Base-by-base conservation (phyloP, 306 rosid genomes). In the Amphicarpaea edgeworthii region DNA sequence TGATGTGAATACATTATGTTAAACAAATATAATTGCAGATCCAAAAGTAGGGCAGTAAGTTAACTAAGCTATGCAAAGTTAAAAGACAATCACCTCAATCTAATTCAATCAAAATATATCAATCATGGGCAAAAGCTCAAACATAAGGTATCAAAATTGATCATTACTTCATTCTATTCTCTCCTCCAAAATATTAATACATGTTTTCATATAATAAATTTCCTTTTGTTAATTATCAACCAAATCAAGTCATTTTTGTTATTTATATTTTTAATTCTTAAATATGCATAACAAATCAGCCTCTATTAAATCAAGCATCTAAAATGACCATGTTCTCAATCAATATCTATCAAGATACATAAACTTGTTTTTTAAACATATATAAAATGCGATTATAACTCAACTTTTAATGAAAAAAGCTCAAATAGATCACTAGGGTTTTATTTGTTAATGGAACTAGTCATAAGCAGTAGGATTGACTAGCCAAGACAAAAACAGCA, bases 251-350 rank as follows among this genome's bases (percentile, higher is more conserved):
- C 11, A 28, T 6, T 24, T 16, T 43, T 16, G n/a, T n/a, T 59
- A 16, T 16, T 16, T 62, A 34, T 49, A 20, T 75, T 75, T 62
- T 47, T 34, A 34, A 75, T 53, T 51, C 49, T 53, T 70, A 70
- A 70, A 47, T 14, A 32, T 74, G n/a, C 23, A 62, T 5, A 42
- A 26, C 12, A 47, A 37, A 8, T 32, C 38, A n/a, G 41, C 46
- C 63, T 12, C 38, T 11, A 12, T 34, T 63, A 37, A 47, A 58
- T 21, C 38, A 19, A 46, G 24, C 38, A 75, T 47, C 60, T 14
- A 3, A n/a, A 61, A 32, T 61, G 24, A n/a, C 45, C 26, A 61
- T 62, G 12, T 46, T 16, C 71, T 51, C 15, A 23, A 60, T 45
- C 65, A 19, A 41, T 3, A 62, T 32, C 21, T 10, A 49, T 16